Percentiles rank a stretch among this genome's conserved stretches.
Conservation (phyloP, 441 rosid species). For the Gossypium laxum region DNA sequence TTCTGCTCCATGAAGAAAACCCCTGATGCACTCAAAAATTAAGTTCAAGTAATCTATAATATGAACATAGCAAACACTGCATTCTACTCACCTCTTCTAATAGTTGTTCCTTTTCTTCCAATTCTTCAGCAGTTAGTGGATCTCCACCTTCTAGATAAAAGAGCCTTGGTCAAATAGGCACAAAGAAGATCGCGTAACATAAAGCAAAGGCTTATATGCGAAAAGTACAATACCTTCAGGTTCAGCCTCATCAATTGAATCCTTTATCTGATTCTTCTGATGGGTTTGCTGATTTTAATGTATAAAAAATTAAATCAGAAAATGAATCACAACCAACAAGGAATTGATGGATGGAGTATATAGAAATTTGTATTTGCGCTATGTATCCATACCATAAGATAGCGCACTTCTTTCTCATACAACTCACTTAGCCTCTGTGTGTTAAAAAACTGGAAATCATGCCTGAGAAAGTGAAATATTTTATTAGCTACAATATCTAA, state of each 20-base stretch:
- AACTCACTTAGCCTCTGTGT: slow-evolving; percentile 83
- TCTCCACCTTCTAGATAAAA: slow-evolving; percentile 57
- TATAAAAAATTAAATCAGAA: neutral
- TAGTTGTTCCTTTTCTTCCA: slow-evolving; percentile 82
- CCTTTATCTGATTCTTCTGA: slow-evolving; percentile 91
- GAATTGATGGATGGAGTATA: neutral
- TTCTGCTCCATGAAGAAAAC: slow-evolving; percentile 87
- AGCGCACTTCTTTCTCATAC: slow-evolving; percentile 97
- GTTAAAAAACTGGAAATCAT: slow-evolving; percentile 94
- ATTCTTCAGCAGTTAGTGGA: slow-evolving; percentile 91
- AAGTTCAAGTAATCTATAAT: slow-evolving; percentile 7
- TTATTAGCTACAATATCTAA: neutral
- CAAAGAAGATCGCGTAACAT: slow-evolving; percentile 3
- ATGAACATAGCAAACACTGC: slow-evolving; percentile 11
- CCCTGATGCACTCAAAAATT: slow-evolving; percentile 41
- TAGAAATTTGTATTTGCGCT: neutral
- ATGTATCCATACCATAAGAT: slow-evolving; percentile 63
- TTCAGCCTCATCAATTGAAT: slow-evolving; percentile 84
- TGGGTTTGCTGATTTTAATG: slow-evolving; percentile 65
- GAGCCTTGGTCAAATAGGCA: slow-evolving; percentile 19
- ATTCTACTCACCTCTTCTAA: slow-evolving; percentile 65
- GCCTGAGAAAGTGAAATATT: slow-evolving; percentile 41
- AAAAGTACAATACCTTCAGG: slow-evolving; percentile 62
- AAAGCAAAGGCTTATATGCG: neutral
- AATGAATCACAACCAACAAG: neutral